phyloP scores from a whole-genome alignment of 805 yeast species.

The Spathaspora passalidarum region DNA sequence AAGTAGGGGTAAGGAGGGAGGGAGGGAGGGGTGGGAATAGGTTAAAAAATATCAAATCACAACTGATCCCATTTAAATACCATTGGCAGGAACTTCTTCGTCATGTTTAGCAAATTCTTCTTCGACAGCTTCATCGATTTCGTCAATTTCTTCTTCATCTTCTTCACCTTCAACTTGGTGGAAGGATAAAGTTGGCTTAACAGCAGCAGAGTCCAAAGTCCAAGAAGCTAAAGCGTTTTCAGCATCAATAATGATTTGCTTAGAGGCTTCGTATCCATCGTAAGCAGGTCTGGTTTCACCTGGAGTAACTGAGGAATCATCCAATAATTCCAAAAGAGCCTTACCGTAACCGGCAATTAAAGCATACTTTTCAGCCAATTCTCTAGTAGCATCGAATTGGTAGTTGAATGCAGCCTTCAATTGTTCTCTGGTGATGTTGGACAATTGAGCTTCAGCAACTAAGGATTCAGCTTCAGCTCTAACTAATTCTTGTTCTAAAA shows the following conservation, averaged over 20 bases:
- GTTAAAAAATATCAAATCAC: neutral
- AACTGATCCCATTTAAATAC: neutral
- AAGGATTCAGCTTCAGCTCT: conserved; percentile 90
- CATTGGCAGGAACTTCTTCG: conserved; percentile 11
- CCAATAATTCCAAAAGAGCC: conserved; percentile 77
- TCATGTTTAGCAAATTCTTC: conserved; percentile 52
- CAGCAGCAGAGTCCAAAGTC: conserved; percentile 81
- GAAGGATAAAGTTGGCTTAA: conserved; percentile 76
- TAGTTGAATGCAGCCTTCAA: conserved; percentile 80
- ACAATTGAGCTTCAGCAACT: conserved; percentile 89
- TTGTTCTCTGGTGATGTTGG: conserved; percentile 84
- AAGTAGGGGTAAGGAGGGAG: neutral
- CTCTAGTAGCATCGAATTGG: conserved; percentile 83
- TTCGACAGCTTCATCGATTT: conserved; percentile 46
- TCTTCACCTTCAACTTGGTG: conserved; percentile 57
- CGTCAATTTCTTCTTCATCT: conserved; percentile 45
- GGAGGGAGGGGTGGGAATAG: neutral
- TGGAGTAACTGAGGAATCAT: conserved; percentile 83
- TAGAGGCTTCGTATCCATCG: conserved; percentile 86
- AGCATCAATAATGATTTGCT: conserved; percentile 82
- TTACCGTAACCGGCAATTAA: conserved; percentile 88
- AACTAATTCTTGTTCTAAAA: conserved; percentile 84
- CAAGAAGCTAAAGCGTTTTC: conserved; percentile 80
- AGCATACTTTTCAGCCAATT: conserved; percentile 81
- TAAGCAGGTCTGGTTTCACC: conserved; percentile 91